A percentile compares a stretch with the other conserved stretches of the same genome.
phyloP scores from a whole-genome alignment of 352 stramenopile species.

The Salisapilia sapeloensis region DNA sequence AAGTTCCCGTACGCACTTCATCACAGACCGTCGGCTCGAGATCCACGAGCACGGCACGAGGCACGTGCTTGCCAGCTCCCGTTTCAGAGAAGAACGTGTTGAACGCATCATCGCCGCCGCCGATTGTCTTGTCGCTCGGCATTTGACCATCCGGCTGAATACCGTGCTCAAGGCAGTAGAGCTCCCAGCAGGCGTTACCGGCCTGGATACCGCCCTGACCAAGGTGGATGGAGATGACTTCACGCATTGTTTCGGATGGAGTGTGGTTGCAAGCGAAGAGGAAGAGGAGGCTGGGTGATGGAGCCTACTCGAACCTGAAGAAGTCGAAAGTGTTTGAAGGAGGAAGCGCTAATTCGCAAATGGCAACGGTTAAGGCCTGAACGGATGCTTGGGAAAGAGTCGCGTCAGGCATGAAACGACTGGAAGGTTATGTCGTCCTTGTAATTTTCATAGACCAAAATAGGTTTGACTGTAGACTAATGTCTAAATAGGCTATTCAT shows the following conservation, averaged over 20 bases:
- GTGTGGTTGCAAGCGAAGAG: too few species aligned
- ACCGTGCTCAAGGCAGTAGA: constrained; percentile 87
- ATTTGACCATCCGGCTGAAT: constrained; percentile 87
- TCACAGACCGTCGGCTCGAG: constrained; percentile 96
- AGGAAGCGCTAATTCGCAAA: too few species aligned
- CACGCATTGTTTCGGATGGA: constrained; percentile 70
- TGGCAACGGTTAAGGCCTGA: too few species aligned
- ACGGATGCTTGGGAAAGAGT: too few species aligned
- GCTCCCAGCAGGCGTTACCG: constrained; percentile 87
- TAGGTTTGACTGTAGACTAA: too few species aligned
- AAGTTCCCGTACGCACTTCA: constrained; percentile 91
- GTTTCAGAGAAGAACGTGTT: constrained; percentile 91
- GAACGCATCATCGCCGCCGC: constrained; percentile 25
- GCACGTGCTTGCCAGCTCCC: constrained; percentile 91
- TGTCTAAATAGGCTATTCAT: too few species aligned
- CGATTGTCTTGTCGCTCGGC: constrained; percentile 15
- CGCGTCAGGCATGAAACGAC: too few species aligned
- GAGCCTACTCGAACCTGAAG: too few species aligned
- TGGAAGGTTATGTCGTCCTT: too few species aligned
- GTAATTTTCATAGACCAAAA: too few species aligned
- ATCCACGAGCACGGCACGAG: constrained; percentile 95
- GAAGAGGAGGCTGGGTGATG: too few species aligned
- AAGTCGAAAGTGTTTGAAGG: too few species aligned
- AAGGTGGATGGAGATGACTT: constrained; percentile 95
- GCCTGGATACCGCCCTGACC: constrained; percentile 84